phyloP scores from a whole-genome alignment of 768 basidiomycete species.

The Naematelia aurantialba region DNA sequence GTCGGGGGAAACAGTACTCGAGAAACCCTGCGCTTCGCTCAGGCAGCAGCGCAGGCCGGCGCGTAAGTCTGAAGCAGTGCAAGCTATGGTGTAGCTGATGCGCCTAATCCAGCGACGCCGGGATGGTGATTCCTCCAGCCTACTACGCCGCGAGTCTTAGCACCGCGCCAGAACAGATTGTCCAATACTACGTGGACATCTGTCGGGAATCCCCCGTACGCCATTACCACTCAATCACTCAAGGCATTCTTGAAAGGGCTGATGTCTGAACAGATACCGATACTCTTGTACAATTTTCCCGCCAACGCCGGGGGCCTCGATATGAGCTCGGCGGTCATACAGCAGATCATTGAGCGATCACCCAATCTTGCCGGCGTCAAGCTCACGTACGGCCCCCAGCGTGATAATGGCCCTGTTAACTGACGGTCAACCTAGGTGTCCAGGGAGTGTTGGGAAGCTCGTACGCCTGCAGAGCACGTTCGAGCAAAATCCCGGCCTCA shows the following conservation, averaged over 20 bases:
- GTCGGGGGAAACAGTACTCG: constrained; percentile 75
- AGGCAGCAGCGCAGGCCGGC: constrained; percentile 17
- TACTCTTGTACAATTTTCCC: constrained; percentile 79
- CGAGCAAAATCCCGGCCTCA: neutral
- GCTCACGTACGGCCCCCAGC: constrained; percentile 63
- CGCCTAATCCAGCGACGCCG: constrained; percentile 74
- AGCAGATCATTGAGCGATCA: constrained; percentile 67
- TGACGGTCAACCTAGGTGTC: neutral
- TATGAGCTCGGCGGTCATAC: constrained; percentile 78
- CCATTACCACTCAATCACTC: too few species aligned
- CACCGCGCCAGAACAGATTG: constrained; percentile 59
- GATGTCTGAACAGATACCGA: neutral
- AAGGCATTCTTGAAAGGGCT: too few species aligned
- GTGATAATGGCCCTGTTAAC: neutral
- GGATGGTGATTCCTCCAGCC: constrained; percentile 75
- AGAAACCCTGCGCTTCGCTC: constrained; percentile 69
- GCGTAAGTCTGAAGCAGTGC: constrained; percentile 27
- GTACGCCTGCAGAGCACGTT: neutral
- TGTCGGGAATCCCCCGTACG: constrained; percentile 69
- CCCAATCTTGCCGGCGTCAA: constrained; percentile 79
- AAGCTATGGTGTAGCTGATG: neutral
- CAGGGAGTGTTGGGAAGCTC: neutral
- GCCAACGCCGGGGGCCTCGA: constrained; percentile 82
- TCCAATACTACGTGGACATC: constrained; percentile 70
- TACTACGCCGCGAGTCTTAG: constrained; percentile 75